These are phyloP conservation scores for Eruca vesicaria DNA, from an alignment of 441 rosid species.

Conservation along the genomic window DNA sequence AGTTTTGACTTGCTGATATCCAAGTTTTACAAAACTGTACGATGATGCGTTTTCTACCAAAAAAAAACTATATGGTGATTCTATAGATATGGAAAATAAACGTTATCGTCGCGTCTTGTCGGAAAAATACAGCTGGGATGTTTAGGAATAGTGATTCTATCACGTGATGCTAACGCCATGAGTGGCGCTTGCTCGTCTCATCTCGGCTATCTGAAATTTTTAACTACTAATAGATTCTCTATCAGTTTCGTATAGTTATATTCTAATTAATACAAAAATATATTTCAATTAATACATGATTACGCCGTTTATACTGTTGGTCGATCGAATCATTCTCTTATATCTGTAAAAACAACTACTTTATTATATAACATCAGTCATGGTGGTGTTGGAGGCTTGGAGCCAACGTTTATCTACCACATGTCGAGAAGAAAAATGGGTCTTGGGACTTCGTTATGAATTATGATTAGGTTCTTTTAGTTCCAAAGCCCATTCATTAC, in stretches of 20 bases:
- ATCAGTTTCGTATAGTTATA: slow-evolving; percentile 1
- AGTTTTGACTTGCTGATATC: no score
- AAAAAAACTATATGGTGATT: no score
- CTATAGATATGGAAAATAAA: not conserved
- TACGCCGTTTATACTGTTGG: slow-evolving; percentile 2
- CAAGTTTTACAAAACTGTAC: no score
- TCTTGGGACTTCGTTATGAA: not conserved
- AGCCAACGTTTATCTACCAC: not conserved
- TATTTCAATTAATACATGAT: not conserved
- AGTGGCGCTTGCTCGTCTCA: slow-evolving; percentile 8
- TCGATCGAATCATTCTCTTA: slow-evolving; percentile 14
- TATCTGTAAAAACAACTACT: not conserved
- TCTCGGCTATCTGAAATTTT: not conserved
- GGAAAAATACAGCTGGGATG: not conserved
- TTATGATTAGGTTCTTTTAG: not conserved
- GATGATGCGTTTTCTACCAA: no score
- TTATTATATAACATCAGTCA: not conserved
- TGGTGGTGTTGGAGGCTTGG: slow-evolving; percentile 9
- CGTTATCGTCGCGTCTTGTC: slow-evolving; percentile 6
- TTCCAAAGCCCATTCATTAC: not conserved
- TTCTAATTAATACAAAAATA: not conserved
- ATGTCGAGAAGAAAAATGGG: not conserved
- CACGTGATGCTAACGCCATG: slow-evolving; percentile 34
- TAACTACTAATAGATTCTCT: not conserved
- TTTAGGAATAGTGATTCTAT: slow-evolving; percentile 9